phyloP scores from a whole-genome alignment of 495 filamentous ascomycete genomes.

The Trichocladium antarcticum region DNA sequence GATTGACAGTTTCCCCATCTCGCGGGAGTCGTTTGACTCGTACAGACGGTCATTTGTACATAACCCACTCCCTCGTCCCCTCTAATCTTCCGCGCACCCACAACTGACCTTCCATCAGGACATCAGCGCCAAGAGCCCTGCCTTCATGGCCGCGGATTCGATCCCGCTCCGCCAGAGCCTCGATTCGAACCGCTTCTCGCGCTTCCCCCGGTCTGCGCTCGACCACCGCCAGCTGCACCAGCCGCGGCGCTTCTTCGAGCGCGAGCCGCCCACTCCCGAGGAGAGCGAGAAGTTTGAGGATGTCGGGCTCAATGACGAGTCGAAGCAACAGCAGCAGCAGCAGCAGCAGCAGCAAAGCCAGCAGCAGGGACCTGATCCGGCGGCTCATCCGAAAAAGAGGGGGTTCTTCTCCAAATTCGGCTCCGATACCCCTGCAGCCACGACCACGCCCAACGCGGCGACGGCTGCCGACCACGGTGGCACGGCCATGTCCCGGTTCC shows the following conservation, averaged over 20 bases:
- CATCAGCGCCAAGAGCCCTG: slow-evolving; percentile 79
- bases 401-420: slow-evolving; percentile 75
- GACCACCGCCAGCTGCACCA: not conserved
- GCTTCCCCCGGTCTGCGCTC: slow-evolving; percentile 44
- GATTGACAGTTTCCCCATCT: slow-evolving; percentile 92
- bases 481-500: slow-evolving; percentile 46
- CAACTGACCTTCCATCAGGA: slow-evolving; percentile 46
- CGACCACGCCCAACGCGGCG: not conserved
- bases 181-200: slow-evolving; percentile 53
- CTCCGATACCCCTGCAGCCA: slow-evolving; percentile 24
- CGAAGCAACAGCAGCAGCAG: slow-evolving; percentile 35
- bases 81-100: not conserved
- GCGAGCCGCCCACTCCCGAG: slow-evolving; percentile 52
- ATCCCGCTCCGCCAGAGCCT: slow-evolving; percentile 58
- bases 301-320: slow-evolving; percentile 66
- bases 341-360: slow-evolving; percentile 27
- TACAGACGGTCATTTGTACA: slow-evolving; percentile 89
- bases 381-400: slow-evolving; percentile 51
- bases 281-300: slow-evolving; percentile 61
- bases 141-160: slow-evolving; percentile 44
- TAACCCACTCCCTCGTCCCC: not conserved
- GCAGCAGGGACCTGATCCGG: not conserved
- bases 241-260: slow-evolving; percentile 20
- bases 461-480: slow-evolving; percentile 29
- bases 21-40: slow-evolving; percentile 94